These are phyloP conservation scores for Macrocybe gigantea DNA, from an alignment of 768 basidiomycete genomes.

Conservation along the genomic window DNA sequence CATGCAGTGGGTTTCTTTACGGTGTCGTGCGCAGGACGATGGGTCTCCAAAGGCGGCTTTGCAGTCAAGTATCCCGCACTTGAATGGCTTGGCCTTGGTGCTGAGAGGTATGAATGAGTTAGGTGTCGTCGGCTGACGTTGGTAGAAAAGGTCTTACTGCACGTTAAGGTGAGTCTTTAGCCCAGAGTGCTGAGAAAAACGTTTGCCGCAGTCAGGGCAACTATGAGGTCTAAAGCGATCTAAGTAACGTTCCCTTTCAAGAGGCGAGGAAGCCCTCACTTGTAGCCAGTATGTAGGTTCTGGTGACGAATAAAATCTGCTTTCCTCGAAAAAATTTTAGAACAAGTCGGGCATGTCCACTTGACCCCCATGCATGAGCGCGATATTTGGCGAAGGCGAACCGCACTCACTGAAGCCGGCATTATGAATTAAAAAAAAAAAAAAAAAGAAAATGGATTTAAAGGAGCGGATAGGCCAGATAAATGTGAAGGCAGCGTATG, in stretches of 20 bases:
- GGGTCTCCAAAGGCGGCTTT: constrained; percentile 56
- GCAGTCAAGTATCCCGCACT: constrained; percentile 44
- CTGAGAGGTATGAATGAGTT: constrained; percentile 22
- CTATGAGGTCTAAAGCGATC: constrained; percentile 35
- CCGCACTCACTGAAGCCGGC: constrained; percentile 6
- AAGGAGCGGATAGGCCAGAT: background rate
- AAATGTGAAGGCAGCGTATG: constrained; percentile 14
- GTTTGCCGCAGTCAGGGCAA: constrained; percentile 47
- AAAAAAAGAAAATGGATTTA: too few species aligned
- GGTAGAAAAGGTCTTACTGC: constrained; percentile 43
- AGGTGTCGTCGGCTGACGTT: too few species aligned
- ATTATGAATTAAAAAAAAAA: constrained; percentile 1
- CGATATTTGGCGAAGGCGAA: background rate
- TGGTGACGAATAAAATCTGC: constrained; percentile 59
- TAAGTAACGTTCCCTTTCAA: background rate
- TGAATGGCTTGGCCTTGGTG: constrained; percentile 44
- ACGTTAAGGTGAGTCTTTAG: constrained; percentile 59
- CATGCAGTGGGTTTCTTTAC: constrained; percentile 49
- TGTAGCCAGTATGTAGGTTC: constrained; percentile 40
- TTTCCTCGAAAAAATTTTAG: constrained; percentile 46
- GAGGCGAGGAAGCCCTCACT: constrained; percentile 29
- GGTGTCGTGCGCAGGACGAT: constrained; percentile 62
- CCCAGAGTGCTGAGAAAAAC: constrained; percentile 54
- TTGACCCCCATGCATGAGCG: constrained; percentile 8
- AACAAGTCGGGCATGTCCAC: constrained; percentile 39